Evolutionary conservation across 108 stramenopile genomes (phyloP).

Genomic region (Nitzschia palea): DNA sequence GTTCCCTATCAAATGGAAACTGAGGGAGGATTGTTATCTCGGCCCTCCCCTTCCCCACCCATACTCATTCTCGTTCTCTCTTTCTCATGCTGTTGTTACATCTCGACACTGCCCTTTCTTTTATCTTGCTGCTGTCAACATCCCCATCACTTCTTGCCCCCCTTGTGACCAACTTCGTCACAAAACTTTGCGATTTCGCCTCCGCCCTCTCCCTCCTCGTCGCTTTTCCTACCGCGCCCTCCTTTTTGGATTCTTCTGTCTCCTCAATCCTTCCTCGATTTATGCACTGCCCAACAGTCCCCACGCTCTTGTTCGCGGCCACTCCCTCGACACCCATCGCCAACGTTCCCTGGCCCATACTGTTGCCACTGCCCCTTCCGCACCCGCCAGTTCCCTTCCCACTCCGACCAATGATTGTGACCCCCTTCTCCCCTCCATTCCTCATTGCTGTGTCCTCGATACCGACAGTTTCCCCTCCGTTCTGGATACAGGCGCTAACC

Average conservation of each 20-base stretch:
- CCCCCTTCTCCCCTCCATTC: not conserved
- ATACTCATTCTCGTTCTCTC: not conserved
- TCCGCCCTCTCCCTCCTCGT: not conserved
- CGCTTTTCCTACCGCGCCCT: not conserved
- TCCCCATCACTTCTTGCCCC: not conserved
- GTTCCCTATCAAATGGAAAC: too few relatives aligned
- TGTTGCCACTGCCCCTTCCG: not conserved
- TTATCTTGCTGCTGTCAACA: not conserved
- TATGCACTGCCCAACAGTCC: not conserved
- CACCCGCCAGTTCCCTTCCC: not conserved
- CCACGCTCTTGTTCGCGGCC: not conserved
- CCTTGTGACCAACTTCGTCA: not conserved
- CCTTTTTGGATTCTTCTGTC: too few relatives aligned
- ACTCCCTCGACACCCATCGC: not conserved
- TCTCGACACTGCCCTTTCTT: not conserved
- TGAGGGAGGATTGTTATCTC: too few relatives aligned
- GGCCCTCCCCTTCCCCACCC: not conserved
- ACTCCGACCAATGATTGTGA: not conserved
- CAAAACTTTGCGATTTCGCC: not conserved
- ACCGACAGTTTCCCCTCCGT: not conserved
- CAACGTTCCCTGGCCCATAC: not conserved
- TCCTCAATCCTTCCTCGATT: not conserved
- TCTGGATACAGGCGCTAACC: slow-evolving; percentile 1
- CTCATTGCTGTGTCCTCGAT: not conserved
- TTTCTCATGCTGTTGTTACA: not conserved